Evolutionary conservation across 768 basidiomycete species (phyloP).

Genomic region (Gautieria morchelliformis): DNA sequence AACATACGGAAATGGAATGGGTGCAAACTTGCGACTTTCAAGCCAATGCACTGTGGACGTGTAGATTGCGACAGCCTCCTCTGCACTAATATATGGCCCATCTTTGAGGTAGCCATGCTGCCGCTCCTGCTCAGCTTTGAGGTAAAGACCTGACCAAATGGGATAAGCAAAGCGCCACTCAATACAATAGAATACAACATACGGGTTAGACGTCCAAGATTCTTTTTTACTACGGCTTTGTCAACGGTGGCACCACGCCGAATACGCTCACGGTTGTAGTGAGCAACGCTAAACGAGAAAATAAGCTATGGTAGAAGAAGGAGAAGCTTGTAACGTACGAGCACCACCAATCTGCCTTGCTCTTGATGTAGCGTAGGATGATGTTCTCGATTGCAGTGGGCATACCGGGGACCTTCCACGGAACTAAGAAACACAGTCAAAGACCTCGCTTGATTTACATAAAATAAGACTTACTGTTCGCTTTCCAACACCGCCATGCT

Average conservation of each 20-base stretch:
- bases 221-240: conserved; percentile 99
- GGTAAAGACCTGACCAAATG: conserved; percentile 54
- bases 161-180: conserved; percentile 10
- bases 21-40: conserved; percentile 94
- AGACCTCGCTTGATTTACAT: background rate
- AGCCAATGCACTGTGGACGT: conserved; percentile 99
- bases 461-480: conserved; percentile 51
- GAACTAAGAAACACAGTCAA: conserved; percentile 40
- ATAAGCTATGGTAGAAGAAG: background rate
- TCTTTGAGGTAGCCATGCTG: conserved; percentile 99
- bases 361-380: conserved; percentile 97
- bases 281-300: conserved; percentile 57
- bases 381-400: conserved; percentile 99
- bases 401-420: conserved; percentile 99
- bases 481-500: conserved; percentile 98
- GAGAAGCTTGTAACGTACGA: conserved; percentile 41
- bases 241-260: conserved; percentile 94
- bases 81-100: conserved; percentile 97
- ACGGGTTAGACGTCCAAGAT: conserved; percentile 95
- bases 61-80: conserved; percentile 98
- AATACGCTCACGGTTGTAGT: conserved; percentile 97
- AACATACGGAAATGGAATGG: conserved; percentile 92
- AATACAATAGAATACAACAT: conserved; percentile 12
- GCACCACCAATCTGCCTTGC: conserved; percentile 99
- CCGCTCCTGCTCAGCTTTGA: conserved; percentile 98